Conservation (phyloP, 352 stramenopile species). For the Globisporangium carolinianum region DNA sequence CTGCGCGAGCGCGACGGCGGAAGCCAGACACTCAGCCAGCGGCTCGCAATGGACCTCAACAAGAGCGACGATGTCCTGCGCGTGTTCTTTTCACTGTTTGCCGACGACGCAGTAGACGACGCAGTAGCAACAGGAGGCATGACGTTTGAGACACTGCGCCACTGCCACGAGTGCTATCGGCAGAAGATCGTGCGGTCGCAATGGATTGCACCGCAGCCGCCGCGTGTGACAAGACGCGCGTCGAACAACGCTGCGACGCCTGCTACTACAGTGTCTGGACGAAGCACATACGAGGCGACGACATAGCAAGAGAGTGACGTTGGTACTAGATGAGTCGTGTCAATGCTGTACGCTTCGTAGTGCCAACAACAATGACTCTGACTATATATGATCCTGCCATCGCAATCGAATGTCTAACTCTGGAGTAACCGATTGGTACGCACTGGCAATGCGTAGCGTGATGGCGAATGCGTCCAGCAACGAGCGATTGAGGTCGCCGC, state of each 20-base stretch:
- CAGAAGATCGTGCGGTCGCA: conserved; percentile 33
- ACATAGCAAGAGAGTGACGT: not conserved
- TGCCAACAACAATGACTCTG: too few relatives aligned
- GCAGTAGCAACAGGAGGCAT: not conserved
- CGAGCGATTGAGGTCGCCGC: too few relatives aligned
- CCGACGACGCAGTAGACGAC: not conserved
- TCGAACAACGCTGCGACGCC: conserved; percentile 1
- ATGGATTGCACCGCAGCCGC: conserved; percentile 18
- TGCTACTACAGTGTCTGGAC: not conserved
- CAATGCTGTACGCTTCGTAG: too few relatives aligned
- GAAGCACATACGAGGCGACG: not conserved
- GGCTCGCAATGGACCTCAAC: conserved; percentile 28
- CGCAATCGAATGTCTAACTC: too few relatives aligned
- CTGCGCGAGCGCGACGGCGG: conserved; percentile 11
- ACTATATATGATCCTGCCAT: too few relatives aligned
- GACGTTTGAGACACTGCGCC: conserved; percentile 29
- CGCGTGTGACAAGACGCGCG: not conserved
- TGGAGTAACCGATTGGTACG: too few relatives aligned
- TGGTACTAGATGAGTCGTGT: too few relatives aligned
- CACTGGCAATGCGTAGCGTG: too few relatives aligned
- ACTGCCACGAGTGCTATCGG: conserved; percentile 53
- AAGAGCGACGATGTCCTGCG: conserved; percentile 43
- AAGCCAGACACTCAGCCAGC: conserved; percentile 15
- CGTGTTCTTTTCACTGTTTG: conserved; percentile 32
- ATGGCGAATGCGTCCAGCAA: too few relatives aligned